A percentile compares a stretch with the other conserved stretches of the same genome.
Evolutionary conservation across 2,329 filamentous ascomycete genomes (phyloP).

Genomic region (Aspergillus awamori): DNA sequence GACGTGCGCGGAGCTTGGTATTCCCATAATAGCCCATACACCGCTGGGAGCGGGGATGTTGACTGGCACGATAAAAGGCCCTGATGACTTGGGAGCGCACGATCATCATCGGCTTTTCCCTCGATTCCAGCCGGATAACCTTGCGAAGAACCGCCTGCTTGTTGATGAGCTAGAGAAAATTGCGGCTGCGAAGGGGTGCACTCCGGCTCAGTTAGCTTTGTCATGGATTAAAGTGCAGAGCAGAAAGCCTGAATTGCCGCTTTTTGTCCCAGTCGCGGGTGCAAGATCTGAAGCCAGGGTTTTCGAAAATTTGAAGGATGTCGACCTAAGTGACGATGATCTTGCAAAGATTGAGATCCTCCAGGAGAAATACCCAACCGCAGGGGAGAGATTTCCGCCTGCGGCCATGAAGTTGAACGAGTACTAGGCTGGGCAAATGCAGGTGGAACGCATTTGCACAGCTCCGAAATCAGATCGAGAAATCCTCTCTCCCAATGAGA

Average conservation of each 20-base stretch:
- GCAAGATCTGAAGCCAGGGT: slow-evolving; percentile 30
- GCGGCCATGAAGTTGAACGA: slow-evolving; percentile 3
- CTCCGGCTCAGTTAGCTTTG: slow-evolving; percentile 66
- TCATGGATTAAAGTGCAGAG: slow-evolving; percentile 62
- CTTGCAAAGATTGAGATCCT: slow-evolving; percentile 28
- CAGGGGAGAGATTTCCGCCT: slow-evolving; percentile 19
- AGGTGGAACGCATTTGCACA: background rate
- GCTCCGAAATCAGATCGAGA: background rate
- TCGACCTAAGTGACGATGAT: slow-evolving; percentile 33
- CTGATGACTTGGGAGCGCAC: slow-evolving; percentile 58
- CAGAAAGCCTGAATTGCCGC: slow-evolving; percentile 56
- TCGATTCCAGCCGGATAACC: slow-evolving; percentile 65
- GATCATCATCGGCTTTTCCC: slow-evolving; percentile 46
- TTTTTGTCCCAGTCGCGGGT: slow-evolving; percentile 36
- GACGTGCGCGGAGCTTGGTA: slow-evolving; percentile 64
- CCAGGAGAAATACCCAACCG: slow-evolving; percentile 11
- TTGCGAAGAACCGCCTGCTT: slow-evolving; percentile 66
- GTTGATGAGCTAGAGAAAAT: slow-evolving; percentile 61
- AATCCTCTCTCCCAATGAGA: slow-evolving; percentile 1
- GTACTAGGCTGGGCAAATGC: background rate
- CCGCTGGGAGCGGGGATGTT: slow-evolving; percentile 67
- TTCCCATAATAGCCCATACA: slow-evolving; percentile 73
- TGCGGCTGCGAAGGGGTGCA: slow-evolving; percentile 63
- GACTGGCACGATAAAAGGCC: slow-evolving; percentile 54
- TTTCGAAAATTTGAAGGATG: slow-evolving; percentile 33